Base-by-base conservation (phyloP, 306 rosid species). In the Castanospermum australe region DNA sequence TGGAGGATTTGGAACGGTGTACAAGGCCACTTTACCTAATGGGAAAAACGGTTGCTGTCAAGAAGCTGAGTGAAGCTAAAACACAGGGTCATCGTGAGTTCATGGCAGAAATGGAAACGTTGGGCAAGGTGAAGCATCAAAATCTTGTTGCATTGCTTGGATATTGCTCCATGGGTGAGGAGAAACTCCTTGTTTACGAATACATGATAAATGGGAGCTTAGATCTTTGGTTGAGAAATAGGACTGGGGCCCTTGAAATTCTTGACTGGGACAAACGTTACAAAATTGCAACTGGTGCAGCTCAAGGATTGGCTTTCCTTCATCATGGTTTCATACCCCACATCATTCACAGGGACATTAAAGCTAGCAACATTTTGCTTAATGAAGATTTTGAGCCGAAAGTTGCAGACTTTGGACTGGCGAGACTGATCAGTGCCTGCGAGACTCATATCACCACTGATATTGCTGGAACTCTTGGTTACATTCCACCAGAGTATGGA, bases 401-500 rank as follows among this genome's bases (percentile, higher is more conserved):
- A 71, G 96, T 96, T 73, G 96, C 98, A 0, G 99, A 96, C 54
- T 96, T 96, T 36, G 99, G 99, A 72, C 86, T 96, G 30, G 99
- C 99, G 3, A 93, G 99, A 51, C 74, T 96, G 51, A 93, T 96
- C 36, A 96, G 98, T 67, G 97, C 98, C n/a, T 96, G 97, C 22
- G 99, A 96, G 87, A 91, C 98, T 45, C 99, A 96, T 70, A 83
- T 96, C 67, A 44, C 90, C 3, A 96, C 99, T 7, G 99, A 96
- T 57, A 87, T 96, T 69, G 99, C 99, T 0, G 99, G 99, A 80
- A 96, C 99, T 68, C 91, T 96, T 22, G 99, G 99, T 39, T 96
- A 96, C 88, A 96, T 96, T 52, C 99, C 99, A 17, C 99, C 99
- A 0, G 99, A 96, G 92, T 96, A 96, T 56, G 99, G 99, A 11